Conservation (phyloP, 495 filamentous ascomycete genomes). For the Penicillium tannophilum region DNA sequence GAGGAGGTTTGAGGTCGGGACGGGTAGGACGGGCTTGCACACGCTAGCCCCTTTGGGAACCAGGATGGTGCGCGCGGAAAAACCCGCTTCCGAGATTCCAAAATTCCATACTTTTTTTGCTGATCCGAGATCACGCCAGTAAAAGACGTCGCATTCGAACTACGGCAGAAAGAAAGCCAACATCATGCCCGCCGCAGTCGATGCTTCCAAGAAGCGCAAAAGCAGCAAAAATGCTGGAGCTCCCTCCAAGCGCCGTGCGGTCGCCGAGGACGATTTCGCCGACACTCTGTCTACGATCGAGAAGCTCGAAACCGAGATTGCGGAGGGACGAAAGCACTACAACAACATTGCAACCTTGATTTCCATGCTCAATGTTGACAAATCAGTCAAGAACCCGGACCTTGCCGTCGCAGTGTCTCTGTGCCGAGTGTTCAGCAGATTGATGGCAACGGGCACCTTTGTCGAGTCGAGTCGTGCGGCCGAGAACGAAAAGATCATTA, state of each 20-base stretch:
- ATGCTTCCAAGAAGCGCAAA: conserved; percentile 44
- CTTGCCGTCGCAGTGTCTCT: conserved; percentile 74
- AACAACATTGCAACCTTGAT: conserved; percentile 86
- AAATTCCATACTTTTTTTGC: conserved; percentile 36
- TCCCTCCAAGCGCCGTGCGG: conserved; percentile 49
- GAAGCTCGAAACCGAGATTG: conserved; percentile 72
- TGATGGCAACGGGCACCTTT: conserved; percentile 76
- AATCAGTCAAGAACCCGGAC: conserved; percentile 43
- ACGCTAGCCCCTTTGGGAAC: conserved; percentile 75
- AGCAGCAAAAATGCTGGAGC: conserved; percentile 37
- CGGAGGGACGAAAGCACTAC: conserved; percentile 84
- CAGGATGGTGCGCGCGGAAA: conserved; percentile 56
- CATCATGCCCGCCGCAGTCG: conserved; percentile 34
- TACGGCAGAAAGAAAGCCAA: background rate
- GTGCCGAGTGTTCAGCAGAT: conserved; percentile 84
- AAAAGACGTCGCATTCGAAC: background rate
- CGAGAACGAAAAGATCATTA: conserved; percentile 73
- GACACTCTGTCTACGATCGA: conserved; percentile 61
- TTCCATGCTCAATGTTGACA: conserved; percentile 54
- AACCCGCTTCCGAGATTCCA: conserved; percentile 42
- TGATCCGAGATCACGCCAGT: conserved; percentile 22
- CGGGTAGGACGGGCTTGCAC: conserved; percentile 84
- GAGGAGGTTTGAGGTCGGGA: conserved; percentile 52
- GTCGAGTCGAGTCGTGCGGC: conserved; percentile 60
- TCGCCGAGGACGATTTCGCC: conserved; percentile 43